Evolutionary conservation across 345 rosid species (phyloP).

Genomic region (Triadica sebifera): DNA sequence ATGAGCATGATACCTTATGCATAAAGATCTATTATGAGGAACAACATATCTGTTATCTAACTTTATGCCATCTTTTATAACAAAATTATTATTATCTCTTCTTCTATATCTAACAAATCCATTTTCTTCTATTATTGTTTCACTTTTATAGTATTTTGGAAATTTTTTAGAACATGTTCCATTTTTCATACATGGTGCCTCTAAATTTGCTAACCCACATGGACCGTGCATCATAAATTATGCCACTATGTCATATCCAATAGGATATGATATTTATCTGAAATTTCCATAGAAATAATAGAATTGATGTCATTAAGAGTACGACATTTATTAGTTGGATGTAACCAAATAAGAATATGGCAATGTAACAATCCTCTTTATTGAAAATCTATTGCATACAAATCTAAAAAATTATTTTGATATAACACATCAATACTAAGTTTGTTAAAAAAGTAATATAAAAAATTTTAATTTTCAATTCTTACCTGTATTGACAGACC

Average conservation of each 20-base stretch:
- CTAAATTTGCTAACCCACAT: background rate
- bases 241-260: background rate
- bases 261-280: background rate
- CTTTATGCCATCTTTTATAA: background rate
- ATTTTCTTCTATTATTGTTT: background rate
- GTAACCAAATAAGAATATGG: too few species aligned
- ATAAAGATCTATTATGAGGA: background rate
- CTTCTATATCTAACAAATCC: background rate
- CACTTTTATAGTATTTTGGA: background rate
- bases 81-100: too few species aligned
- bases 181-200: background rate
- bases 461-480: too few species aligned
- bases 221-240: conserved; percentile 3
- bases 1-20: background rate
- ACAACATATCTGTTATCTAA: background rate
- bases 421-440: too few species aligned
- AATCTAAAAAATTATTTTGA: background rate
- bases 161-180: background rate
- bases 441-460: too few species aligned
- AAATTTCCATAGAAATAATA: background rate
- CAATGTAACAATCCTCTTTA: background rate
- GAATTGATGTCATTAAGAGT: background rate
- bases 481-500: background rate
- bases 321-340: background rate
- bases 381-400: conserved; percentile 5